Conservation (phyloP, 768 basidiomycete genomes). For the Trametes cinnabarina region DNA sequence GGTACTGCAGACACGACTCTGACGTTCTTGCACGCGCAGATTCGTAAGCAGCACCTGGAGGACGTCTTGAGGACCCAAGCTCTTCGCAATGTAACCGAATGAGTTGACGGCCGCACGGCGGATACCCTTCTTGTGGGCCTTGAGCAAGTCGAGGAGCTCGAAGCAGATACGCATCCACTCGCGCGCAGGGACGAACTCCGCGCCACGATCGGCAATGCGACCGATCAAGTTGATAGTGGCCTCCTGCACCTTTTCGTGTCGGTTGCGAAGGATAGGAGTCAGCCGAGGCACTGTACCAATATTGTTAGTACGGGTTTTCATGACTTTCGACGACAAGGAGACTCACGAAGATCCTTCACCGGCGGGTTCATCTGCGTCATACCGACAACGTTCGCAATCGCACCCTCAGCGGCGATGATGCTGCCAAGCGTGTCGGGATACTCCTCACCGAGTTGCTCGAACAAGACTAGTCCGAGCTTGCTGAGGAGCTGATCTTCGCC, state of each 20-base stretch:
- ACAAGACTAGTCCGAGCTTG: conserved; percentile 94
- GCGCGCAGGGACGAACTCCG: conserved; percentile 96
- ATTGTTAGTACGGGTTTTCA: conserved; percentile 18
- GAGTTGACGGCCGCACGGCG: conserved; percentile 99
- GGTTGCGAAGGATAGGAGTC: conserved; percentile 99
- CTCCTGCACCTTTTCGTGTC: conserved; percentile 99
- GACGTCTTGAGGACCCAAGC: conserved; percentile 98
- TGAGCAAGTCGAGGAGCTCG: conserved; percentile 92
- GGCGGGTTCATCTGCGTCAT: conserved; percentile 99
- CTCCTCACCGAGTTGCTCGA: conserved; percentile 98
- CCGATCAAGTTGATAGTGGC: conserved; percentile 99
- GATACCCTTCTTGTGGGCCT: conserved; percentile 99
- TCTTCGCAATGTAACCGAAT: conserved; percentile 99
- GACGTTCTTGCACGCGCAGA: conserved; percentile 96
- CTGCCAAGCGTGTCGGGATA: conserved; percentile 99
- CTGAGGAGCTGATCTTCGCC: conserved; percentile 94
- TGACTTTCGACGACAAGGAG: not conserved
- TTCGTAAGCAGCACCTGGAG: conserved; percentile 94
- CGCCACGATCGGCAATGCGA: conserved; percentile 98
- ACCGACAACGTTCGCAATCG: conserved; percentile 98
- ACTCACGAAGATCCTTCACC: conserved; percentile 96
- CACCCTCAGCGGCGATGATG: conserved; percentile 97
- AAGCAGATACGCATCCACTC: conserved; percentile 99
- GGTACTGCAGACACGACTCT: conserved; percentile 97
- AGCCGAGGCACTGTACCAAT: conserved; percentile 82